Conservation (phyloP, 2,329 filamentous ascomycete species). For the Trichoderma oligosporum region DNA sequence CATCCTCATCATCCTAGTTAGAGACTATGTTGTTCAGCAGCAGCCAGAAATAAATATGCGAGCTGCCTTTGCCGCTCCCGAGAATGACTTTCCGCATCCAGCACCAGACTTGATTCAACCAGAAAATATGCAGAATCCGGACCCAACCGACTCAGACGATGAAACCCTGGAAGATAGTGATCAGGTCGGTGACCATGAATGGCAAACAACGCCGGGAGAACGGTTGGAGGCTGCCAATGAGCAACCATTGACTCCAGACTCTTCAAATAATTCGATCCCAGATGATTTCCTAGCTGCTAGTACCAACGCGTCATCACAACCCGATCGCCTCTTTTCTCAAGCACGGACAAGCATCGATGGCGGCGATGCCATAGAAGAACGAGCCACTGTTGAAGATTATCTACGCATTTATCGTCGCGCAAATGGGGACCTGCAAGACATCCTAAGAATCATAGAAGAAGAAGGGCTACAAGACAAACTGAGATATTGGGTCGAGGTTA, state of each 20-base stretch:
- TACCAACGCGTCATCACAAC: neutral
- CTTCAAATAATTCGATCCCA: neutral
- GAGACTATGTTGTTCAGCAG: constrained; percentile 97
- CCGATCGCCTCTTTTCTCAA: neutral
- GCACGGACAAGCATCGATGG: neutral
- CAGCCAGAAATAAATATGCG: constrained; percentile 88
- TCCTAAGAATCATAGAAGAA: constrained; percentile 58
- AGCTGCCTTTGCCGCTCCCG: constrained; percentile 54
- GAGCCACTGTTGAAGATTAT: constrained; percentile 33
- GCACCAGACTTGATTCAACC: constrained; percentile 22
- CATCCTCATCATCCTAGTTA: constrained; percentile 92
- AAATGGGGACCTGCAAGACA: constrained; percentile 54
- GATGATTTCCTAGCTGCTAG: neutral
- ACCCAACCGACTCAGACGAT: constrained; percentile 33
- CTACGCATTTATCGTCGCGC: constrained; percentile 57
- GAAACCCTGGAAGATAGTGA: constrained; percentile 32
- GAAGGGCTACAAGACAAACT: constrained; percentile 58
- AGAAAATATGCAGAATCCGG: constrained; percentile 22
- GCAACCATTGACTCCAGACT: neutral
- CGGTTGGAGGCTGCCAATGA: neutral
- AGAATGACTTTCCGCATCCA: constrained; percentile 29
- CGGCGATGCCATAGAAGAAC: constrained; percentile 6
- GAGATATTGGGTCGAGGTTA: constrained; percentile 55
- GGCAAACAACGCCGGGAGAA: neutral
- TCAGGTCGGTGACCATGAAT: constrained; percentile 12